These are phyloP conservation scores for Hypomyces perniciosus DNA, from an alignment of 2,329 filamentous ascomycete species.

Conservation along the genomic window DNA sequence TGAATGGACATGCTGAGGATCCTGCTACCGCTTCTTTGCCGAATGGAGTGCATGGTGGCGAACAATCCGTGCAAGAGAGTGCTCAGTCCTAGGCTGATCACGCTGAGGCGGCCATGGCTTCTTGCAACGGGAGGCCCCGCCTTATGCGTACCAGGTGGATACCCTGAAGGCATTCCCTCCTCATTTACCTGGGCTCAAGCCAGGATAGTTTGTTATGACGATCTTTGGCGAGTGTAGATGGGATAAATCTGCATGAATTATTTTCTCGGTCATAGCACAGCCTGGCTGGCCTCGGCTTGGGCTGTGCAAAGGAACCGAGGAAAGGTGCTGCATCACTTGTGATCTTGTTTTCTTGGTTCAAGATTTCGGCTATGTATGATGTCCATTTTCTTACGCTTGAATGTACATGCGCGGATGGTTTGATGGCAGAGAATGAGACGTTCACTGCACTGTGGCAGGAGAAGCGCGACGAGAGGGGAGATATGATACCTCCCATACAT, in stretches of 20 bases:
- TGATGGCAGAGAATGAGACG: slow-evolving; percentile 7
- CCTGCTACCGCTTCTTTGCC: not conserved
- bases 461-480: slow-evolving; percentile 1
- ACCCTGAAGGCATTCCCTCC: not conserved
- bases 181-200: not conserved
- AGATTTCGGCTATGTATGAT: slow-evolving; percentile 11
- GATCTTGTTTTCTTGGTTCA: slow-evolving; percentile 7
- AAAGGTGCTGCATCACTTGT: slow-evolving; percentile 11
- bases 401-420: slow-evolving; percentile 10
- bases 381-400: slow-evolving; percentile 6
- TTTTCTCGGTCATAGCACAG: slow-evolving; percentile 9
- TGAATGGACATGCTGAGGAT: slow-evolving; percentile 12
- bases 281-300: slow-evolving; percentile 11
- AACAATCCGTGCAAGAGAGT: not conserved
- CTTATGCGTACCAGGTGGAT: not conserved
- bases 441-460: slow-evolving; percentile 6
- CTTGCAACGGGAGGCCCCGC: not conserved
- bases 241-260: not conserved
- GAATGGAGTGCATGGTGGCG: slow-evolving; percentile 9
- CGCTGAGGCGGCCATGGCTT: not conserved
- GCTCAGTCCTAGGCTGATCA: not conserved
- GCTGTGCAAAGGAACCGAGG: slow-evolving; percentile 8
- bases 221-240: slow-evolving; percentile 3
- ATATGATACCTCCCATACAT: not conserved
- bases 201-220: slow-evolving; percentile 1